Base-by-base conservation (phyloP, 495 filamentous ascomycete genomes). In the Penicillium parvum region DNA sequence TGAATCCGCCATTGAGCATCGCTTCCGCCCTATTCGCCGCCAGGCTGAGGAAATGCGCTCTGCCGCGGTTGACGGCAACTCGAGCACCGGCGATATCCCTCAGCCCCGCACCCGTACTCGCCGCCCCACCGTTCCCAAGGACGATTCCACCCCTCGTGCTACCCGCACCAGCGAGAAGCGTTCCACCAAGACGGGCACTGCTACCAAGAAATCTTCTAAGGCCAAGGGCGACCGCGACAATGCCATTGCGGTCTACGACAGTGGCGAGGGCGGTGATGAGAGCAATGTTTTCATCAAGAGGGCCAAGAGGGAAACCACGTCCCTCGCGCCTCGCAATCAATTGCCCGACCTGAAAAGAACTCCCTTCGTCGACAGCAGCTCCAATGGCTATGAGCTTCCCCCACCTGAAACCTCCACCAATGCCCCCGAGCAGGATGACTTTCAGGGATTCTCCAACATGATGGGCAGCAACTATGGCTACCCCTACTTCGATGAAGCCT, bases 1-100 rank as follows among this genome's bases (percentile, higher is more conserved):
- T 9, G 14, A 21, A 16, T 20, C 36, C 32, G 21, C 32, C 7
- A 37, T 44, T 20, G 32, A 44, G 18, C 25, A 37, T 23, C 36
- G 22, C 2, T 18, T 44, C 16, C 41, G 41, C 2, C 22, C 22
- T 3, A 19, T 23, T 10, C 41, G 41, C 3, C 28, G 30, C n/a
- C 1, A 5, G 25, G 32, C 41, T 1, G 16, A 29, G 15, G 11
- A 0, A 1, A 8, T 44, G 6, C 23, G 22, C 12, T 32, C 17
- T 10, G 23, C 28, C 3, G 40, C 9, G 7, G 30, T 14, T 4
- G 29, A 25, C 9, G 22, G 21, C 28, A 15, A 30, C n/a, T 10
- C 28, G 7, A 30, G 4, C 9, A 7, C 16, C n/a, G 28, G n/a
- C n/a, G n/a, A n/a, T n/a, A n/a, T n/a, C n/a, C n/a, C n/a, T n/a